A percentile compares a stretch with the other conserved stretches of the same genome.
phyloP scores from a whole-genome alignment of 192 early-diverging fungal genomes.

The Globomyces pollinis-pini region DNA sequence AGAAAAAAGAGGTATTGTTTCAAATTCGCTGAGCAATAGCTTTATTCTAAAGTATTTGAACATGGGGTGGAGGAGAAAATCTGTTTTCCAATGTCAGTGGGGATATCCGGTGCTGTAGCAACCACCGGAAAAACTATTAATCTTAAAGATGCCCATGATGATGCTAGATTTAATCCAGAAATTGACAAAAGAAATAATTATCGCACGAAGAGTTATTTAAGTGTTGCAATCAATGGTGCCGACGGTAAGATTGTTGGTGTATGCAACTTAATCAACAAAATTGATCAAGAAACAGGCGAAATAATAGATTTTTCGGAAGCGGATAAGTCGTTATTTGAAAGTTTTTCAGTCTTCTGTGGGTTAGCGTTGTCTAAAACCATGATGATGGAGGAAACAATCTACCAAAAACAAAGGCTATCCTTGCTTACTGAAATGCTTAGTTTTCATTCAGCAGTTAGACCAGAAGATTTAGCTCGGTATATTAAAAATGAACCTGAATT shows the following conservation, averaged over 20 bases:
- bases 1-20: constrained; percentile 2
- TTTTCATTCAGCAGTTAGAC: constrained; percentile 23
- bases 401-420: constrained; percentile 20
- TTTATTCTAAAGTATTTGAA: constrained; percentile 14
- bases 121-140: constrained; percentile 15
- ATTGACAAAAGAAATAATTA: constrained; percentile 25
- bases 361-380: constrained; percentile 31
- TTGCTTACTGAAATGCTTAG: constrained; percentile 38
- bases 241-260: constrained; percentile 30
- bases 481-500: background rate
- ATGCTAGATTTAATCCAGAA: constrained; percentile 21
- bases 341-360: constrained; percentile 36
- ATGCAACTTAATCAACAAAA: constrained; percentile 36
- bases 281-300: background rate
- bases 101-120: constrained; percentile 13
- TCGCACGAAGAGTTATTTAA: constrained; percentile 20
- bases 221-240: constrained; percentile 17
- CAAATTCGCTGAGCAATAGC: background rate
- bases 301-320: constrained; percentile 15
- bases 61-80: background rate
- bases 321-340: constrained; percentile 28
- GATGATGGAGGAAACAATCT: constrained; percentile 19
- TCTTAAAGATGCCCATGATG: constrained; percentile 20
- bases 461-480: constrained; percentile 22
- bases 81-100: background rate